Conservation (phyloP, 108 stramenopile species). For the Fistulifera pelliculosa region DNA sequence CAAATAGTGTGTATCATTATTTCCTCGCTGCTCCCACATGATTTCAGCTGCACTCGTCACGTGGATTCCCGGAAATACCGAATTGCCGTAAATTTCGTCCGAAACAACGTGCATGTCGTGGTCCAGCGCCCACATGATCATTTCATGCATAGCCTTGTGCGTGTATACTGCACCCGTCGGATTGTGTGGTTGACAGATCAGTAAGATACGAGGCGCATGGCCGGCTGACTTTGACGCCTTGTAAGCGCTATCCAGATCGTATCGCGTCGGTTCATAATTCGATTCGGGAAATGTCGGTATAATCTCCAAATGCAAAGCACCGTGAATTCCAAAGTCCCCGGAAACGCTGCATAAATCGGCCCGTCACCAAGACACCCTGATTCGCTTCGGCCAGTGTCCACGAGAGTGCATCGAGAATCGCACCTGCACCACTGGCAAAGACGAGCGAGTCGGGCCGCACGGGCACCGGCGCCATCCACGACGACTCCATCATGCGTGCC, state of each 20-base stretch:
- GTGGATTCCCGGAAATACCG: constrained; percentile 2
- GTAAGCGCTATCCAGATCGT: constrained; percentile 9
- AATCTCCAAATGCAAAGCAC: neutral
- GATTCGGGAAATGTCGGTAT: neutral
- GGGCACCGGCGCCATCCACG: constrained; percentile 8
- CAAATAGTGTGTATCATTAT: neutral
- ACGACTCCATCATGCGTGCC: neutral
- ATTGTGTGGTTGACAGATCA: constrained; percentile 24
- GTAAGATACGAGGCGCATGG: constrained; percentile 7
- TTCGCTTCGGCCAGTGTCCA: constrained; percentile 19
- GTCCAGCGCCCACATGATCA: constrained; percentile 17
- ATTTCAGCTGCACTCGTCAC: too few species aligned
- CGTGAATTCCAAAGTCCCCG: constrained; percentile 21
- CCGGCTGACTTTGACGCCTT: constrained; percentile 5
- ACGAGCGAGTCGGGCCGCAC: neutral
- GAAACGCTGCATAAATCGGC: constrained; percentile 44
- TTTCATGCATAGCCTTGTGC: constrained; percentile 5
- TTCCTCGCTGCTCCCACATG: neutral
- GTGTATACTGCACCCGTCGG: constrained; percentile 16
- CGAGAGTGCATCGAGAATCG: constrained; percentile 14
- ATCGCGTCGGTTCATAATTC: constrained; percentile 9
- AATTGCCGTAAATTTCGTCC: constrained; percentile 31
- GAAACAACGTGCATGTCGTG: constrained; percentile 25
- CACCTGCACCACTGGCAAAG: constrained; percentile 13
- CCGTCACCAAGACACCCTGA: constrained; percentile 27